phyloP scores from a whole-genome alignment of 2,329 filamentous ascomycete genomes.

The Keithomyces neogunnii region DNA sequence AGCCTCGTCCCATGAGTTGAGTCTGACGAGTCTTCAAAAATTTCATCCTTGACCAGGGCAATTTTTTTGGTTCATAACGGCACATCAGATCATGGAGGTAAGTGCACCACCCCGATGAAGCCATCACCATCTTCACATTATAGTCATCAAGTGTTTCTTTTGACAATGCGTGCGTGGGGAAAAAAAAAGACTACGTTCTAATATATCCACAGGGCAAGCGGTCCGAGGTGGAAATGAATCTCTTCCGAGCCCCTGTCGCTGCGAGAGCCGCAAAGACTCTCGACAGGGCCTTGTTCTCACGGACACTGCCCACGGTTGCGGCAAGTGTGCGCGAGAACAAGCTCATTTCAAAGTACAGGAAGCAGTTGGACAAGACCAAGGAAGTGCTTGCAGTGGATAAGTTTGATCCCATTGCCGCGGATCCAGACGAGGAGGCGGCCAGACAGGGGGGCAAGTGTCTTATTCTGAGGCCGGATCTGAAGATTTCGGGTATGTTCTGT shows the following conservation, averaged over 20 bases:
- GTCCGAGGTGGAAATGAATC: constrained; percentile 36
- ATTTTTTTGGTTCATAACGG: not conserved
- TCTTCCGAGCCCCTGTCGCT: constrained; percentile 66
- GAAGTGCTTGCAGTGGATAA: constrained; percentile 60
- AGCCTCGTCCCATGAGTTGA: constrained; percentile 15
- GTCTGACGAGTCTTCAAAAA: no score
- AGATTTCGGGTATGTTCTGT: constrained; percentile 35
- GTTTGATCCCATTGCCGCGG: constrained; percentile 51
- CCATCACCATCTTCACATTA: not conserved
- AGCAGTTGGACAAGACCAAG: constrained; percentile 52
- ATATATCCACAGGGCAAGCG: constrained; percentile 8
- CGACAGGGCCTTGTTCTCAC: constrained; percentile 76
- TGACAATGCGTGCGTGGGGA: not conserved
- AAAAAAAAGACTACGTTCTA: not conserved
- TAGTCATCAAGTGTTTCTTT: not conserved
- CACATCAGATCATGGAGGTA: constrained; percentile 21
- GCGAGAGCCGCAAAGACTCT: constrained; percentile 72
- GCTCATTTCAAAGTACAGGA: constrained; percentile 65
- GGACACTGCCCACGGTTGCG: constrained; percentile 66
- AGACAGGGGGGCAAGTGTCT: constrained; percentile 52
- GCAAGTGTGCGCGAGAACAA: constrained; percentile 68
- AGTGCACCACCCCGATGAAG: not conserved
- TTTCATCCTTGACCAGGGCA: no score
- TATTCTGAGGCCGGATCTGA: constrained; percentile 49
- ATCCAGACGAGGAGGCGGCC: constrained; percentile 49